A percentile compares a stretch with the other conserved stretches of the same genome.
Conservation (phyloP, 2,329 filamentous ascomycete genomes). For the Coniella lustricola region DNA sequence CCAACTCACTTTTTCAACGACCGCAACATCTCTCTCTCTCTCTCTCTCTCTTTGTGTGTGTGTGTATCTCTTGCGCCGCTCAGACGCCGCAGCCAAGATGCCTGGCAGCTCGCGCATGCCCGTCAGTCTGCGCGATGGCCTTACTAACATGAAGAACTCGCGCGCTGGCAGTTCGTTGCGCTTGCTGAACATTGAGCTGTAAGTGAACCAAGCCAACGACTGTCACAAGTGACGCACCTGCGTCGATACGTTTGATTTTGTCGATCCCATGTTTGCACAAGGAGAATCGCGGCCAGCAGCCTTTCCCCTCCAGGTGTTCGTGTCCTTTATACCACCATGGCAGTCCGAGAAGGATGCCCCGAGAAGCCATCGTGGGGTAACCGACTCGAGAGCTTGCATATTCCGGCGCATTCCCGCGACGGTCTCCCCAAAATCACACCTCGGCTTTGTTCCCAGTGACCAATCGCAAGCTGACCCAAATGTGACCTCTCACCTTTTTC, state of each 20-base stretch:
- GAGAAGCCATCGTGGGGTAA: not conserved
- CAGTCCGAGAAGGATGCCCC: no score
- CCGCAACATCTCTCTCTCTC: not conserved
- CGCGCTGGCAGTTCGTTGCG: slow-evolving; percentile 49
- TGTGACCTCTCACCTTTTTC: no score
- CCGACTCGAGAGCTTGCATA: not conserved
- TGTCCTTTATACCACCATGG: no score
- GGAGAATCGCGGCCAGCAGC: no score
- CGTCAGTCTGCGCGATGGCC: slow-evolving; percentile 61
- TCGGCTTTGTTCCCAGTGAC: not conserved
- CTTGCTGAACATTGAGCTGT: slow-evolving; percentile 63
- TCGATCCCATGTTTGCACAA: no score
- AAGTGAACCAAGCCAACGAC: slow-evolving; percentile 30
- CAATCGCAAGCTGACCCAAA: not conserved
- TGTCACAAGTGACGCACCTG: no score
- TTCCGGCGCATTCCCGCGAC: not conserved
- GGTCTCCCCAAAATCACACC: not conserved
- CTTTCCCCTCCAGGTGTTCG: no score
- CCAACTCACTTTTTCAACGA: not conserved
- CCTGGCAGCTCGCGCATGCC: slow-evolving; percentile 64
- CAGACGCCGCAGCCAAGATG: slow-evolving; percentile 31
- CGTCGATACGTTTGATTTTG: no score
- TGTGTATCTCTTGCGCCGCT: not conserved
- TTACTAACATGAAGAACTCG: slow-evolving; percentile 53
- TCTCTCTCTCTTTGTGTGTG: no score